Conservation (phyloP, 176 grass and related monocot species). For the Metroxylon sagu region DNA sequence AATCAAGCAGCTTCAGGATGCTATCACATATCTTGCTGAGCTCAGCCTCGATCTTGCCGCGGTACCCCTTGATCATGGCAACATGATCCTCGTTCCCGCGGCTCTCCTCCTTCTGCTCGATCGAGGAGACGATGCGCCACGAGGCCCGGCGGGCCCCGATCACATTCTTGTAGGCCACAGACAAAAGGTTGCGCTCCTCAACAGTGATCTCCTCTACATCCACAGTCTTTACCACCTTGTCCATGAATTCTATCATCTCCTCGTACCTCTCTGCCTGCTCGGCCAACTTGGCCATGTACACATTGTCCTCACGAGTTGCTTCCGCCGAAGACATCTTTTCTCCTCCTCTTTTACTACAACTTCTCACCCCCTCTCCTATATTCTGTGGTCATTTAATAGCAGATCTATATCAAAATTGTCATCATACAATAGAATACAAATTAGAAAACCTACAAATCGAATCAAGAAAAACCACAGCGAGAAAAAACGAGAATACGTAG, state of each 20-base stretch:
- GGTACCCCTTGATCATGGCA: conserved; percentile 9
- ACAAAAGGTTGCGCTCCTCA: conserved; percentile 16
- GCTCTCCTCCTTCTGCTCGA: conserved; percentile 15
- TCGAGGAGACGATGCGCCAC: conserved; percentile 18
- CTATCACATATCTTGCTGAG: conserved; percentile 14
- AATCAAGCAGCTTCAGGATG: conserved; percentile 16
- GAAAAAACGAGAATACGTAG: too few species aligned
- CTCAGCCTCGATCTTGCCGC: conserved; percentile 10
- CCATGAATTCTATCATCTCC: conserved; percentile 16
- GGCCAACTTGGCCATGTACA: conserved; percentile 11
- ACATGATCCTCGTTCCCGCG: conserved; percentile 16
- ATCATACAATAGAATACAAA: too few species aligned
- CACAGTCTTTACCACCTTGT: conserved; percentile 11
- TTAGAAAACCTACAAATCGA: too few species aligned
- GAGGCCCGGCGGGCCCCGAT: conserved; percentile 14
- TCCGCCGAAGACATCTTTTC: not conserved
- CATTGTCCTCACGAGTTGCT: conserved; percentile 8
- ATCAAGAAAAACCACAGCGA: too few species aligned
- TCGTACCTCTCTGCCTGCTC: conserved; percentile 17
- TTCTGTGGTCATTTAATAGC: not conserved
- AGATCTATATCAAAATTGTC: too few species aligned
- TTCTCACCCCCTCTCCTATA: not conserved
- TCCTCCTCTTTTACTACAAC: not conserved
- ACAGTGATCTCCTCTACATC: conserved; percentile 5
- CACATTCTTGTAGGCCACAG: conserved; percentile 17